Percentiles rank a stretch among this genome's conserved stretches.
These are phyloP conservation scores for Phyllosticta citrichinensis DNA, from an alignment of 2,329 filamentous ascomycete genomes.

Conservation along the genomic window DNA sequence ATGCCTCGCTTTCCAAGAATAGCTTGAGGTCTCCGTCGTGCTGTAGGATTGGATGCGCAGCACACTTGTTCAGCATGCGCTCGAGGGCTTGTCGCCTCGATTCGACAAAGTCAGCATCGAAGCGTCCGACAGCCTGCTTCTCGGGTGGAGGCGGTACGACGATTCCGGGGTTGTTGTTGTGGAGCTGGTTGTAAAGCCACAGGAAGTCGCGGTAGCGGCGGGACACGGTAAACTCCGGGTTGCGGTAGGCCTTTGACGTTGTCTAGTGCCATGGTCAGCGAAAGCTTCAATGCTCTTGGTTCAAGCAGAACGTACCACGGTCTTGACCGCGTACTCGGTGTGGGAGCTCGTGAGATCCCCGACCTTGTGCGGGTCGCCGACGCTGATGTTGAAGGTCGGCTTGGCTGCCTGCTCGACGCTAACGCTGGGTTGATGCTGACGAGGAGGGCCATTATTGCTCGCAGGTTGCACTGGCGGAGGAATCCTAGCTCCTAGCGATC, in stretches of 20 bases:
- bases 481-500: conserved; percentile 46
- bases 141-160: conserved; percentile 94
- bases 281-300: neutral
- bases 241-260: conserved; percentile 88
- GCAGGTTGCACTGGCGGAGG: conserved; percentile 53
- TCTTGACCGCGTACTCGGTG: conserved; percentile 93
- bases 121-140: conserved; percentile 93
- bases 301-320: conserved; percentile 54
- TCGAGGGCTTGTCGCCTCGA: conserved; percentile 82
- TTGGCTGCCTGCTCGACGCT: conserved; percentile 90
- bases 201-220: conserved; percentile 92
- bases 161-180: conserved; percentile 88
- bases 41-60: conserved; percentile 78
- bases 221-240: conserved; percentile 86
- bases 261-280: conserved; percentile 46
- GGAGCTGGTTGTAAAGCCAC: conserved; percentile 92
- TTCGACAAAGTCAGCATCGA: conserved; percentile 95
- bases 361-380: conserved; percentile 96
- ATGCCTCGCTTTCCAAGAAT: conserved; percentile 91
- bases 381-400: conserved; percentile 78
- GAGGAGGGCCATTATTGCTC: conserved; percentile 35
- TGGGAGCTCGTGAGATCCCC: conserved; percentile 94
- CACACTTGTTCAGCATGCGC: conserved; percentile 96
- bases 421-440: conserved; percentile 63
- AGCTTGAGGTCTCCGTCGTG: conserved; percentile 91